Percentiles rank a stretch among this genome's conserved stretches.
Conservation (phyloP, 139 green algal genomes). For the Chlamydomonas schloesseri region DNA sequence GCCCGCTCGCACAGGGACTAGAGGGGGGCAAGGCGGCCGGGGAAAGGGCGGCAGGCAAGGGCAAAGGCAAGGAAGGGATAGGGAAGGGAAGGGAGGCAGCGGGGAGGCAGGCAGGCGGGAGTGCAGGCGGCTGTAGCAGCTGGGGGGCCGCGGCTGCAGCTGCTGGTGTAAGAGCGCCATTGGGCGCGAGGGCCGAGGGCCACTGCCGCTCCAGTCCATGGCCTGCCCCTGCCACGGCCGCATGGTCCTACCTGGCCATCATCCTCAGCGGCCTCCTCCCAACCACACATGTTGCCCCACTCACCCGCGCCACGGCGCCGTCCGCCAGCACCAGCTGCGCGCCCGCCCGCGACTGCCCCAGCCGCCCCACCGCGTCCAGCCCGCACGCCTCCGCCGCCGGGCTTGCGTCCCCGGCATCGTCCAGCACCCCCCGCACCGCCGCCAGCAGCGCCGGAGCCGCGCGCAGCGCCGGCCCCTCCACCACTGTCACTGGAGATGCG, state of each 20-base stretch:
- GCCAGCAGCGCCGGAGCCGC: slow-evolving; percentile 41
- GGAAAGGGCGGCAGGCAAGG: background rate
- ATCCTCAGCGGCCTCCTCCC: no score
- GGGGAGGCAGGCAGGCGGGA: no score
- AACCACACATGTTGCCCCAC: no score
- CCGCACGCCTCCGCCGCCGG: slow-evolving; percentile 31
- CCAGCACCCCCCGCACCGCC: slow-evolving; percentile 35
- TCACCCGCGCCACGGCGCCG: background rate
- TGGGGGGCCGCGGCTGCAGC: no score
- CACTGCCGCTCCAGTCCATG: no score
- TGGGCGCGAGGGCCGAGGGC: no score
- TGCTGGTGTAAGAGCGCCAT: no score
- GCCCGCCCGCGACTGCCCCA: slow-evolving; percentile 10
- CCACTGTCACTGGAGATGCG: background rate
- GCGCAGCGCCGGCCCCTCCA: background rate
- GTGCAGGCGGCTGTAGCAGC: no score
- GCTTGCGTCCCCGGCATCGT: slow-evolving; percentile 34
- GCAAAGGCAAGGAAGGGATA: background rate
- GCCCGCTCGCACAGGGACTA: slow-evolving; percentile 31
- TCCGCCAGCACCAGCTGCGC: background rate
- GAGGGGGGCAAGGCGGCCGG: background rate
- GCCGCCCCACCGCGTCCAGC: slow-evolving; percentile 12
- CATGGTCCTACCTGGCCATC: no score
- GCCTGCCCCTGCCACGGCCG: no score
- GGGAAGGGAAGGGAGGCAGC: no score